Evolutionary conservation across 2,329 filamentous ascomycete genomes (phyloP).

Genomic region (Cryphonectria naterciae): DNA sequence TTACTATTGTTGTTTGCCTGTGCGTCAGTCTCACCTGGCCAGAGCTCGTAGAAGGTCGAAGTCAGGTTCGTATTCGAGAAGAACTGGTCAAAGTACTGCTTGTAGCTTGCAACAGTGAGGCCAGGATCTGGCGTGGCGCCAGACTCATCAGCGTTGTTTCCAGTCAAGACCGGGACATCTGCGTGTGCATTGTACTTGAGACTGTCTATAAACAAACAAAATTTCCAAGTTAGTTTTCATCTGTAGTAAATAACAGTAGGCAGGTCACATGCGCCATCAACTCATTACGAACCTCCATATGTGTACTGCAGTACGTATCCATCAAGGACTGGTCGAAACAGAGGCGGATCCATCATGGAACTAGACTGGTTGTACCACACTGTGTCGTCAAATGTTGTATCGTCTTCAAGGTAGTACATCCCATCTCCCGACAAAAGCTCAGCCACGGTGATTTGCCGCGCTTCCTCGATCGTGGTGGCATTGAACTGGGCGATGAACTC

Average conservation of each 20-base stretch:
- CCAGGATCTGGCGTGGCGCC: background rate
- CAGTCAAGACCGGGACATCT: background rate
- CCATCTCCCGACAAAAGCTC: slow-evolving; percentile 1
- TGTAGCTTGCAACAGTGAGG: slow-evolving; percentile 5
- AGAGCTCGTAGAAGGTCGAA: slow-evolving; percentile 9
- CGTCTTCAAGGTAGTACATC: background rate
- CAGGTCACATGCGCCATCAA: background rate
- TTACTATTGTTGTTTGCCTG: slow-evolving; percentile 7
- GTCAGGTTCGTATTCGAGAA: slow-evolving; percentile 9
- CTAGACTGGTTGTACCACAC: background rate
- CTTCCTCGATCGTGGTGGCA: slow-evolving; percentile 32
- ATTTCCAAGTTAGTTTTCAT: background rate
- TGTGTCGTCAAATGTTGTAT: slow-evolving; percentile 16
- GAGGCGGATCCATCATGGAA: slow-evolving; percentile 9
- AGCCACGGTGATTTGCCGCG: slow-evolving; percentile 30
- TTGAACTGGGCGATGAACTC: slow-evolving; percentile 32
- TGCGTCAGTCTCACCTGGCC: background rate
- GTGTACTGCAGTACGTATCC: slow-evolving; percentile 19
- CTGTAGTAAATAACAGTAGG: no score
- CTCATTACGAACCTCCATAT: slow-evolving; percentile 8
- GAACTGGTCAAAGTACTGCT: slow-evolving; percentile 11
- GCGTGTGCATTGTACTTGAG: slow-evolving; percentile 13
- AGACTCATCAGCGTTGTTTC: slow-evolving; percentile 10
- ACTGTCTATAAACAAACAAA: background rate
- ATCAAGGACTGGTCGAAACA: slow-evolving; percentile 19